Percentiles rank a stretch among this genome's conserved stretches.
These are phyloP conservation scores for Hypomyces perniciosus DNA, from an alignment of 2,329 filamentous ascomycete species.

Conservation along the genomic window DNA sequence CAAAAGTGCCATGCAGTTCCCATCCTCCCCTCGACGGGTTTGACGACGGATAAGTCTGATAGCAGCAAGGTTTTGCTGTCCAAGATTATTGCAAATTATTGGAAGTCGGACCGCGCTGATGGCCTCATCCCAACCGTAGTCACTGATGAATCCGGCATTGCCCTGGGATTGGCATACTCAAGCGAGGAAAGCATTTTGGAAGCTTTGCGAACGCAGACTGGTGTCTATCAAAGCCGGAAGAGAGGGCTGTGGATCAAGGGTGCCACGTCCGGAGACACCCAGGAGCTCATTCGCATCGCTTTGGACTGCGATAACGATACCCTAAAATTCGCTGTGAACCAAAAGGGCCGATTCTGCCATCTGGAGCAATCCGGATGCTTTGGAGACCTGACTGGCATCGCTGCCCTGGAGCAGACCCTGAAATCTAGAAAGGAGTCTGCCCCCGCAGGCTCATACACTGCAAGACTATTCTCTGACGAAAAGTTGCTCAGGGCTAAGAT, in stretches of 20 bases:
- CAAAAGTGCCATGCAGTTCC: constrained; percentile 56
- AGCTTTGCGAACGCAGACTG: constrained; percentile 68
- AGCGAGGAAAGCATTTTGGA: constrained; percentile 85
- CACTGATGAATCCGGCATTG: constrained; percentile 77
- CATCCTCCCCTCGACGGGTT: constrained; percentile 62
- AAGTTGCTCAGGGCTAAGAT: constrained; percentile 92
- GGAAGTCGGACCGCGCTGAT: constrained; percentile 76
- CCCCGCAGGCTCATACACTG: constrained; percentile 87
- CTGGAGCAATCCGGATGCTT: constrained; percentile 90
- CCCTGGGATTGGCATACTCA: constrained; percentile 89
- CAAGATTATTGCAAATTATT: constrained; percentile 66
- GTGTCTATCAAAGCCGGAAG: constrained; percentile 95
- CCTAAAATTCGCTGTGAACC: constrained; percentile 80
- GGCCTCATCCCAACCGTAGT: constrained; percentile 86
- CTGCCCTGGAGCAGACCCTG: constrained; percentile 81
- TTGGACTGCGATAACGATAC: constrained; percentile 94
- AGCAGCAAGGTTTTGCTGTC: constrained; percentile 52
- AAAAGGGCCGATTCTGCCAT: constrained; percentile 92
- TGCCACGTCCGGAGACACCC: constrained; percentile 86
- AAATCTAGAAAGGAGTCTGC: constrained; percentile 74
- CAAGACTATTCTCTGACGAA: constrained; percentile 83
- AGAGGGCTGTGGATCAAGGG: constrained; percentile 96
- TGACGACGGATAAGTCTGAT: constrained; percentile 64
- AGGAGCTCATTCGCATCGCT: constrained; percentile 77
- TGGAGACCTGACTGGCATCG: constrained; percentile 73